phyloP scores from a whole-genome alignment of 805 yeast species.

The Pachysolen tannophilus region DNA sequence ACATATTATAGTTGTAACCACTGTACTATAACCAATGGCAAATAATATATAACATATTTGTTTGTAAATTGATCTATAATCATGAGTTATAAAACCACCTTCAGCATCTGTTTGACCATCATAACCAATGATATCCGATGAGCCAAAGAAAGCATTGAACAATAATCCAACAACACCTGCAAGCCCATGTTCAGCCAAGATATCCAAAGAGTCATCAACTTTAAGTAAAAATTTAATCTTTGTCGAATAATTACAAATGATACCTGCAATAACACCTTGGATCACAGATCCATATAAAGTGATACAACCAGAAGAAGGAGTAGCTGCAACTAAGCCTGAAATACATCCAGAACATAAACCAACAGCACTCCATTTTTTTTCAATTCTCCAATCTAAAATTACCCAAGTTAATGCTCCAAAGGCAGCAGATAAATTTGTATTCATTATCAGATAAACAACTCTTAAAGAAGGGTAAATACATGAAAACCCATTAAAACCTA shows the following conservation, averaged over 20 bases:
- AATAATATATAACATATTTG: constrained; percentile 83
- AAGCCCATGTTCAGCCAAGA: constrained; percentile 97
- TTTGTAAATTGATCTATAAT: constrained; percentile 85
- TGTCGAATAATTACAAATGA: constrained; percentile 84
- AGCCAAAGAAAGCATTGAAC: constrained; percentile 86
- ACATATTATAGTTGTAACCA: constrained; percentile 72
- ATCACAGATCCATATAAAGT: constrained; percentile 88
- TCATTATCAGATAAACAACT: constrained; percentile 85
- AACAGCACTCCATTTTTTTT: constrained; percentile 87
- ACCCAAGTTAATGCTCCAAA: constrained; percentile 93
- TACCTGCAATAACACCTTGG: constrained; percentile 74
- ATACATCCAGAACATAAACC: constrained; percentile 94
- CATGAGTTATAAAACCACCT: constrained; percentile 91
- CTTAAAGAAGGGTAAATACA: constrained; percentile 75
- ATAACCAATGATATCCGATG: constrained; percentile 81
- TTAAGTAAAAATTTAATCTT: constrained; percentile 71
- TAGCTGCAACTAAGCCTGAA: constrained; percentile 94
- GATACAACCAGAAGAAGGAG: constrained; percentile 88
- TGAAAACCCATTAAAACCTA: constrained; percentile 90
- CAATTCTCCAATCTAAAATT: constrained; percentile 78
- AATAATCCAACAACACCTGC: constrained; percentile 88
- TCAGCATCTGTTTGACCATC: constrained; percentile 78
- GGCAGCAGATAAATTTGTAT: constrained; percentile 83
- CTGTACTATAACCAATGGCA: constrained; percentile 63
- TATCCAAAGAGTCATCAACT: constrained; percentile 91